Evolutionary conservation across 768 basidiomycete species (phyloP).

Genomic region (Leucocoprinus birnbaumii): DNA sequence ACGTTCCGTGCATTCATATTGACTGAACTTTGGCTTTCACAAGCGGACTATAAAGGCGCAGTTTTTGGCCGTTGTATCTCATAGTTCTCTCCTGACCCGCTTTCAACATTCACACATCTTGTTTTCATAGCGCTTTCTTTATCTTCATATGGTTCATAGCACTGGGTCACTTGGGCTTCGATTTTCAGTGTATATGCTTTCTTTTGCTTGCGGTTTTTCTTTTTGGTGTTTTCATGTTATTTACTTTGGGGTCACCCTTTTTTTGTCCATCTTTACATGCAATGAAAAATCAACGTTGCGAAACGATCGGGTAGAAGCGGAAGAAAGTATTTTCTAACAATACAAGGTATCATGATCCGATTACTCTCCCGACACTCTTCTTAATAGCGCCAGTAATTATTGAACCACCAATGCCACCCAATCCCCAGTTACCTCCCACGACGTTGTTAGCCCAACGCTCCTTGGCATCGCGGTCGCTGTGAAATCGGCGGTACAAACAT

Average conservation of each 20-base stretch:
- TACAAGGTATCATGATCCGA: constrained; percentile 39
- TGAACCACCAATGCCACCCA: constrained; percentile 84
- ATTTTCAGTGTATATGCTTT: constrained; percentile 1
- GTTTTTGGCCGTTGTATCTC: constrained; percentile 7
- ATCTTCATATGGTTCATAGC: background rate
- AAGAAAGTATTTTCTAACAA: background rate
- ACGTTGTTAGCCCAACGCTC: constrained; percentile 83
- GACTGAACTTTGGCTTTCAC: constrained; percentile 9
- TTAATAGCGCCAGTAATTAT: constrained; percentile 80
- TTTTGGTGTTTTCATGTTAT: background rate
- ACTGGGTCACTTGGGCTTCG: background rate
- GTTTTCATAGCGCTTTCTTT: constrained; percentile 1
- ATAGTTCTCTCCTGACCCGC: background rate
- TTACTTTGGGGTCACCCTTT: background rate
- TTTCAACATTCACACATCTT: background rate
- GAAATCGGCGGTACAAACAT: constrained; percentile 1
- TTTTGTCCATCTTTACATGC: background rate
- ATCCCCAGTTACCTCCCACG: constrained; percentile 65
- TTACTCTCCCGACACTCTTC: constrained; percentile 75
- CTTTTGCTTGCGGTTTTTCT: background rate
- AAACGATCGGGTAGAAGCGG: background rate
- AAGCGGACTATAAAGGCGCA: constrained; percentile 4
- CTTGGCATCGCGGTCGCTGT: constrained; percentile 89
- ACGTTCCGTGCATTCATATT: constrained; percentile 3
- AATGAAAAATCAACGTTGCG: no score